phyloP scores from a whole-genome alignment of 176 grass and related monocot genomes.

The Panicum miliaceum region DNA sequence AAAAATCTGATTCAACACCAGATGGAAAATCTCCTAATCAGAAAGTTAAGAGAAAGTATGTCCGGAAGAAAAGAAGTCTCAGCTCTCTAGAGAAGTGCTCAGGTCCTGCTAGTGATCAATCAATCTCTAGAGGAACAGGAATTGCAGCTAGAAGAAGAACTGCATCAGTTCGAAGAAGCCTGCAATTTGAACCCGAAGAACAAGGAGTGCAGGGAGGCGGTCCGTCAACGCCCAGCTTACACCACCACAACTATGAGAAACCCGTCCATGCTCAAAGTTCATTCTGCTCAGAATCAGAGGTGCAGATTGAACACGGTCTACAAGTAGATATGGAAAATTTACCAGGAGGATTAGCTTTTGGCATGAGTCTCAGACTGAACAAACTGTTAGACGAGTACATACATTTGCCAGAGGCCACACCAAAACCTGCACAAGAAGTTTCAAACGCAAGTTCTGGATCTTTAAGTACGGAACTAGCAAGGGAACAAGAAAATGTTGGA shows the following conservation, averaged over 20 bases:
- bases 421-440: constrained; percentile 28
- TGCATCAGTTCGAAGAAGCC: constrained; percentile 47
- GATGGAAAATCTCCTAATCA: constrained; percentile 38
- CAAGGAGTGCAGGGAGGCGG: constrained; percentile 25
- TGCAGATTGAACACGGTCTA: constrained; percentile 26
- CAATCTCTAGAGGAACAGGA: constrained; percentile 23
- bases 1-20: constrained; percentile 47
- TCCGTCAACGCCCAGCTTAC: constrained; percentile 22
- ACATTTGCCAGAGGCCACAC: constrained; percentile 23
- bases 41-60: constrained; percentile 57
- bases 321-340: constrained; percentile 49
- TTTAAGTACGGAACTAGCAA: constrained; percentile 34
- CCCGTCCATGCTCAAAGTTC: constrained; percentile 37
- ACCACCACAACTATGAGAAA: constrained; percentile 31
- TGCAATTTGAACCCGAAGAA: constrained; percentile 53
- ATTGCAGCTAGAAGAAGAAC: constrained; percentile 25
- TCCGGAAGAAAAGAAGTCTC: constrained; percentile 50
- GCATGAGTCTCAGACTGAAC: constrained; percentile 43
- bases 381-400: constrained; percentile 45
- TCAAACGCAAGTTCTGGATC: constrained; percentile 23
- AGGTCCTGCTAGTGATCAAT: constrained; percentile 15
- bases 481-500: constrained; percentile 38
- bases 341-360: constrained; percentile 43
- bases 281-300: constrained; percentile 34
- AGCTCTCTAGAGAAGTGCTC: constrained; percentile 36